phyloP scores from a whole-genome alignment of 352 stramenopile genomes.

The Pythium scleroteichum region DNA sequence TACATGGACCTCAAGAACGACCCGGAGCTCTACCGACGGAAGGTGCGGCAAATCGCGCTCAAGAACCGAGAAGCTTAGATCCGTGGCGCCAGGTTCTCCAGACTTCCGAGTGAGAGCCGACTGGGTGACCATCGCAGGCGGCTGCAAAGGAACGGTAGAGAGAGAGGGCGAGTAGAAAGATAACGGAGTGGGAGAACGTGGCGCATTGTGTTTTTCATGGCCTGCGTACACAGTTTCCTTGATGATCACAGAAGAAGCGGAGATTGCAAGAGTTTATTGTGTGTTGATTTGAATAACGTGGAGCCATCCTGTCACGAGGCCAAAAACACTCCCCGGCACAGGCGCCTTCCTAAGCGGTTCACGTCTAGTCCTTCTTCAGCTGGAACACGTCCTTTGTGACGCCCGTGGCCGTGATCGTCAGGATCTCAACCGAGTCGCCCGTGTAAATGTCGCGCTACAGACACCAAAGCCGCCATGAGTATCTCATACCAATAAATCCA shows the following conservation, averaged over 20 bases:
- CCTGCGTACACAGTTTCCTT: too few species aligned
- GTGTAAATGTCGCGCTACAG: conserved; percentile 98
- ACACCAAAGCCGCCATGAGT: background rate
- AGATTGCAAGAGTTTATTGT: too few species aligned
- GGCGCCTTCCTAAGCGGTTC: background rate
- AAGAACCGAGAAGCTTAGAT: conserved; percentile 83
- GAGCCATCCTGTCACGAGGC: too few species aligned
- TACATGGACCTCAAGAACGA: conserved; percentile 91
- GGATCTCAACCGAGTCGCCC: conserved; percentile 97
- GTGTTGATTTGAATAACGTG: conserved; percentile 1
- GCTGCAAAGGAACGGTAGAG: background rate
- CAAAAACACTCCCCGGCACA: background rate
- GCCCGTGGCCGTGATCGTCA: conserved; percentile 94
- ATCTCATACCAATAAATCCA: background rate
- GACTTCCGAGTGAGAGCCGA: background rate
- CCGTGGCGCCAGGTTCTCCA: background rate
- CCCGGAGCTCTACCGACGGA: conserved; percentile 87
- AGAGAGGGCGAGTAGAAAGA: background rate
- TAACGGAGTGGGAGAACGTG: too few species aligned
- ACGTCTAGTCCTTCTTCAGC: conserved; percentile 94
- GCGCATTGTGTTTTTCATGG: too few species aligned
- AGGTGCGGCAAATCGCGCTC: conserved; percentile 78
- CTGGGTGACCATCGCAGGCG: background rate
- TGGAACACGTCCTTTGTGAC: conserved; percentile 91
- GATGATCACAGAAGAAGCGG: too few species aligned